Conservation (phyloP, 2,329 filamentous ascomycete species). For the Westerdykella ornata region DNA sequence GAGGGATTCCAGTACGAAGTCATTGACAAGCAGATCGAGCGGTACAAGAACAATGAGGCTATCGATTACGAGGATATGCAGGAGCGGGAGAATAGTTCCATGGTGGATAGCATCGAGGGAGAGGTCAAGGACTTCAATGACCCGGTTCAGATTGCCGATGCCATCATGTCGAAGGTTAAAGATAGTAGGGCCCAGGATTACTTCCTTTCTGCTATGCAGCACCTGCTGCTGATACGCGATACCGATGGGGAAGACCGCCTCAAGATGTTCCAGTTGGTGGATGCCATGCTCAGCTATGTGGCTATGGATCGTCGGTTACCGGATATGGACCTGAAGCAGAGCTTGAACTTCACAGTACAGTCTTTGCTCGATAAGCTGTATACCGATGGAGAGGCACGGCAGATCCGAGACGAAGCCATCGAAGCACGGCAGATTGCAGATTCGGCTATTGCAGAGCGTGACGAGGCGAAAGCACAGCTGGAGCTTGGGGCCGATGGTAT, state of each 20-base stretch:
- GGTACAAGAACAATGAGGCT: slow-evolving; percentile 86
- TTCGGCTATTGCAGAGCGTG: slow-evolving; percentile 89
- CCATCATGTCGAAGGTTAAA: slow-evolving; percentile 76
- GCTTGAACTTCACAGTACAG: slow-evolving; percentile 94
- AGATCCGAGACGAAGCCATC: slow-evolving; percentile 83
- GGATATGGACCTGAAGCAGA: slow-evolving; percentile 97
- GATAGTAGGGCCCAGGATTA: slow-evolving; percentile 88
- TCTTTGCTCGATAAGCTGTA: slow-evolving; percentile 91
- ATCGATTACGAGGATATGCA: slow-evolving; percentile 98
- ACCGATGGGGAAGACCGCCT: slow-evolving; percentile 87
- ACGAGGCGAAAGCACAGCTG: slow-evolving; percentile 84
- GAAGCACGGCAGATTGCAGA: slow-evolving; percentile 91
- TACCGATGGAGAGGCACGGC: slow-evolving; percentile 89
- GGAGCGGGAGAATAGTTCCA: slow-evolving; percentile 81
- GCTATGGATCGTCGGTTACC: slow-evolving; percentile 94
- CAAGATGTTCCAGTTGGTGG: slow-evolving; percentile 94
- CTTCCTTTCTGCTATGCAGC: slow-evolving; percentile 90
- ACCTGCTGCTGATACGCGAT: slow-evolving; percentile 85
- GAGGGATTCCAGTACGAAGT: slow-evolving; percentile 96
- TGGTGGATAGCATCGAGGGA: slow-evolving; percentile 78
- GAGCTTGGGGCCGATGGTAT: slow-evolving; percentile 89
- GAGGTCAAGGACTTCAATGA: slow-evolving; percentile 90
- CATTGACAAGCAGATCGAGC: slow-evolving; percentile 96
- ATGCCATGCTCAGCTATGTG: slow-evolving; percentile 98
- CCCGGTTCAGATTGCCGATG: slow-evolving; percentile 86